Evolutionary conservation across 176 grass and related monocot species (phyloP).

Genomic region (Lolium perenne): DNA sequence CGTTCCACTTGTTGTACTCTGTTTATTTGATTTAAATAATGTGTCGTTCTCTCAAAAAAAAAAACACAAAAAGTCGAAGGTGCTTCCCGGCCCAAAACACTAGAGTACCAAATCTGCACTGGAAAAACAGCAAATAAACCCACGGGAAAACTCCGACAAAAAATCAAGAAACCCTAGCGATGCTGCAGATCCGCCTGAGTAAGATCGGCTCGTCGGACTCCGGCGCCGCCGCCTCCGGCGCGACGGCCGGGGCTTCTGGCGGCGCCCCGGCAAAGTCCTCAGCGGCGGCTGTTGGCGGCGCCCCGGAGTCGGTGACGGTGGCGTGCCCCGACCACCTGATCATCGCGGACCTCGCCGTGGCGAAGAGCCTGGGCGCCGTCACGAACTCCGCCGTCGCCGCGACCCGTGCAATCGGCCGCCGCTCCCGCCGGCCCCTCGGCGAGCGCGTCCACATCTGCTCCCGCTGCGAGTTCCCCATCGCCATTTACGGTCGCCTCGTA

Average conservation of each 20-base stretch:
- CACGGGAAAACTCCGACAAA: constrained; percentile 6
- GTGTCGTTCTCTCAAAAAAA: no score
- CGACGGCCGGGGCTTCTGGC: constrained; percentile 31
- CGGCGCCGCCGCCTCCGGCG: constrained; percentile 41
- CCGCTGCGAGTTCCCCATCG: constrained; percentile 82
- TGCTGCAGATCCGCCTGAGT: constrained; percentile 89
- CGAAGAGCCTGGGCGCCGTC: constrained; percentile 79
- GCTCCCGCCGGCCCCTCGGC: constrained; percentile 77
- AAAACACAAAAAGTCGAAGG: not conserved
- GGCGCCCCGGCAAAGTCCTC: constrained; percentile 40
- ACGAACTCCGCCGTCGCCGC: constrained; percentile 64
- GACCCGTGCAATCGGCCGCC: constrained; percentile 66
- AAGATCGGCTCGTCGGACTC: constrained; percentile 66
- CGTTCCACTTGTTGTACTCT: no score
- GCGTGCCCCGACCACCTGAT: constrained; percentile 87
- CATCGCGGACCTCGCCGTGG: constrained; percentile 79
- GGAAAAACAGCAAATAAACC: constrained; percentile 37
- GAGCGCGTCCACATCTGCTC: constrained; percentile 90
- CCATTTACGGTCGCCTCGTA: constrained; percentile 90
- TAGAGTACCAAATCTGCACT: not conserved
- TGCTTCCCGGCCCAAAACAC: not conserved
- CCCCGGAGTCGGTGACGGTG: constrained; percentile 66
- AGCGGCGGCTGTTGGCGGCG: constrained; percentile 33
- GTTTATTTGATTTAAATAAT: no score
- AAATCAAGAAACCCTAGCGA: constrained; percentile 46